A percentile compares a stretch with the other conserved stretches of the same genome.
These are phyloP conservation scores for Collybia mongolica DNA, from an alignment of 768 basidiomycete species.

Conservation along the genomic window DNA sequence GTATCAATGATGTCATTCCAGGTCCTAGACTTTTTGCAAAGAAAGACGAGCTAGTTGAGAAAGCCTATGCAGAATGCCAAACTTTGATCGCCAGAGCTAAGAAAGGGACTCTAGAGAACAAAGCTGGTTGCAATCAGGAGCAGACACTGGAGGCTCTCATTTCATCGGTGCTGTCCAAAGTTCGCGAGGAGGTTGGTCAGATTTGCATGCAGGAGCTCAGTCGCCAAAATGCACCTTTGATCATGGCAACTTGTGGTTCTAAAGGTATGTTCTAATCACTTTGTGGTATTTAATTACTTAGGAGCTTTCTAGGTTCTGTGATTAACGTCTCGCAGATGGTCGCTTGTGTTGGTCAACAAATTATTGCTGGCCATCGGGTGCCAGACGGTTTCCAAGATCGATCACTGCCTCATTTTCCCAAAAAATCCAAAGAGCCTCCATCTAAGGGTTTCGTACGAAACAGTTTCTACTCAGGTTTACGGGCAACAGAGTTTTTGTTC, in stretches of 20 bases:
- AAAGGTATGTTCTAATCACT: constrained; percentile 59
- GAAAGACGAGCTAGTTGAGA: constrained; percentile 85
- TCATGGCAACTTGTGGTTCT: constrained; percentile 99
- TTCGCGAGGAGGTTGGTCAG: constrained; percentile 94
- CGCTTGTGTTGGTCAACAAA: constrained; percentile 99
- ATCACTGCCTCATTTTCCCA: constrained; percentile 97
- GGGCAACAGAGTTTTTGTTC: constrained; percentile 95
- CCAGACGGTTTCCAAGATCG: constrained; percentile 99
- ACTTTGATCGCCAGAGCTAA: constrained; percentile 88
- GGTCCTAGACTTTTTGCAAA: constrained; percentile 76
- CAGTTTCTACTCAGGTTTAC: constrained; percentile 91
- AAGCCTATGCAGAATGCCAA: constrained; percentile 86
- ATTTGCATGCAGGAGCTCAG: constrained; percentile 99
- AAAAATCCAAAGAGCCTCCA: constrained; percentile 93
- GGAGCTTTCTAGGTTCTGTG: constrained; percentile 65
- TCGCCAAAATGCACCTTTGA: constrained; percentile 92
- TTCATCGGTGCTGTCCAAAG: constrained; percentile 89
- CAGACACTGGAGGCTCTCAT: constrained; percentile 97
- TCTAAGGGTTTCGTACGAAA: constrained; percentile 98
- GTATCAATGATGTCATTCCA: constrained; percentile 98
- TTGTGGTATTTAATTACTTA: background rate
- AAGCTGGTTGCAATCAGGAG: constrained; percentile 96
- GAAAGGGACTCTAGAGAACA: constrained; percentile 90
- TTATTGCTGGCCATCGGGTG: constrained; percentile 96
- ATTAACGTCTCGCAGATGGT: constrained; percentile 99